Evolutionary conservation across 345 rosid genomes (phyloP).

Genomic region (Excoecaria agallocha): DNA sequence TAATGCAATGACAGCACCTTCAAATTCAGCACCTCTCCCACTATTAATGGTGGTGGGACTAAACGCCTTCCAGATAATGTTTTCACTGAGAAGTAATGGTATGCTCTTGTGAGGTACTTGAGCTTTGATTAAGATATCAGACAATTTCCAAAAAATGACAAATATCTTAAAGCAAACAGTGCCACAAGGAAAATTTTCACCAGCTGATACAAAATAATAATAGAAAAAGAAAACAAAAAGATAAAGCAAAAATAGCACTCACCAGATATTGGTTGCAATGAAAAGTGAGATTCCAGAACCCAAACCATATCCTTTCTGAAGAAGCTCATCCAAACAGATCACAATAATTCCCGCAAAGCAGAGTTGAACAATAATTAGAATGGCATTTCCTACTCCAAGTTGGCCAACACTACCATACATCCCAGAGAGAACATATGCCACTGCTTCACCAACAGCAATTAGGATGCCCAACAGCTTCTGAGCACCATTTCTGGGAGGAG

Average conservation of each 20-base stretch:
- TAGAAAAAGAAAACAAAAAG: neutral
- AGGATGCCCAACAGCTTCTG: slow-evolving; percentile 67
- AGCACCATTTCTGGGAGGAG: slow-evolving; percentile 29
- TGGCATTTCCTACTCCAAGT: slow-evolving; percentile 64
- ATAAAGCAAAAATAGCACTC: neutral
- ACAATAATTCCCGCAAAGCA: slow-evolving; percentile 48
- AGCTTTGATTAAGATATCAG: neutral
- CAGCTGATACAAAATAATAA: neutral
- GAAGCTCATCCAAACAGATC: slow-evolving; percentile 4
- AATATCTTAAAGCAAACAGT: neutral
- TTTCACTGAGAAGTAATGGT: slow-evolving; percentile 49
- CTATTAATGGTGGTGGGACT: slow-evolving; percentile 88
- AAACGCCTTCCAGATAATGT: slow-evolving; percentile 86
- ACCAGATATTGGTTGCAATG: slow-evolving; percentile 74
- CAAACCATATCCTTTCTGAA: slow-evolving; percentile 12
- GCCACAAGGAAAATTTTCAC: neutral
- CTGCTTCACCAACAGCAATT: slow-evolving; percentile 58
- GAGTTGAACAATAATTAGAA: slow-evolving; percentile 43
- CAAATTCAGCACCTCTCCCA: slow-evolving; percentile 92
- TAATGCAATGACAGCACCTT: slow-evolving; percentile 86
- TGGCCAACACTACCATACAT: slow-evolving; percentile 66
- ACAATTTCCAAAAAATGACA: neutral
- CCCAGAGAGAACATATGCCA: slow-evolving; percentile 51
- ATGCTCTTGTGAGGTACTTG: neutral
- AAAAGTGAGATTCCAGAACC: slow-evolving; percentile 60